Percentiles rank a stretch among this genome's conserved stretches.
phyloP scores from a whole-genome alignment of 768 basidiomycete genomes.

The Trametes elegans region DNA sequence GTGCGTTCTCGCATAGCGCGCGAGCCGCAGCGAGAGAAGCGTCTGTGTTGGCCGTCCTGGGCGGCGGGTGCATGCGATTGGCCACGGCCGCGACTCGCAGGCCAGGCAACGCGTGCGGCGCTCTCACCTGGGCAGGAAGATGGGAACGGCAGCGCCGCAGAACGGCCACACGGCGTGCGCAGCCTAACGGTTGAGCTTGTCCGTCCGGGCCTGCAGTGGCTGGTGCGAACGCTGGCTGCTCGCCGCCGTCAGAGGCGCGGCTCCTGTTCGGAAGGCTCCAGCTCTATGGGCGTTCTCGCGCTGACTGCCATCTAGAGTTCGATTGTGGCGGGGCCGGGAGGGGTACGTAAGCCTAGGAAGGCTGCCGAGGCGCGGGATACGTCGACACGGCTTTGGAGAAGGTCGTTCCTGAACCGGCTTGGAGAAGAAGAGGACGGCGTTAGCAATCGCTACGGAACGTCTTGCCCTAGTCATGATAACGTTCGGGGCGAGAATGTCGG shows the following conservation, averaged over 20 bases:
- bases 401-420: neutral
- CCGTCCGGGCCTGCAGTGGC: neutral
- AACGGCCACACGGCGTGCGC: conserved; percentile 6
- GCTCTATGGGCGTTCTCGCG: neutral
- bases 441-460: neutral
- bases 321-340: conserved; percentile 9
- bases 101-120: neutral
- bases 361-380: neutral
- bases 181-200: conserved; percentile 20
- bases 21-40: conserved; percentile 9
- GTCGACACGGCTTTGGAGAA: neutral
- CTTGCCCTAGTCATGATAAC: neutral
- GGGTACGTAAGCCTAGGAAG: neutral
- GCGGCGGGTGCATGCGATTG: neutral
- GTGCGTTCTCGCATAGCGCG: conserved; percentile 9
- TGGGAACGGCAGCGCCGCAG: conserved; percentile 1
- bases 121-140: conserved; percentile 11
- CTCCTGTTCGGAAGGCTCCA: conserved; percentile 1
- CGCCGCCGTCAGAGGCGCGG: neutral
- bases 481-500: neutral
- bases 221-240: neutral
- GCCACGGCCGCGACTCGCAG: neutral
- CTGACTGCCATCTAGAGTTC: conserved; percentile 7
- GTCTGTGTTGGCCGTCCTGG: neutral
- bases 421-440: neutral